These are phyloP conservation scores for Aspergillus versicolor DNA, from an alignment of 2,329 filamentous ascomycete genomes.

Conservation along the genomic window DNA sequence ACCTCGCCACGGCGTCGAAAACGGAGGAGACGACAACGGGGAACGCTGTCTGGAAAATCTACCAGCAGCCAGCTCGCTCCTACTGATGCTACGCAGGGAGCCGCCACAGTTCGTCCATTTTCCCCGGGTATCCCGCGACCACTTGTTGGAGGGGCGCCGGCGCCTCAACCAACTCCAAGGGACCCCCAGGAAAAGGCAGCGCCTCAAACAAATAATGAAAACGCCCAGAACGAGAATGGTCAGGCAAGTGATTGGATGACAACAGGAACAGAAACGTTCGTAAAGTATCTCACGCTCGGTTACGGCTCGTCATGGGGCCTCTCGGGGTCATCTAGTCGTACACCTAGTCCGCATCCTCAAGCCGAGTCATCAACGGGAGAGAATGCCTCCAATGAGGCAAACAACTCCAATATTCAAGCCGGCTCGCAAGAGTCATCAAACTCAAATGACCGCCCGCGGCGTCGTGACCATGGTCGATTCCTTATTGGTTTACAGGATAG, in stretches of 20 bases:
- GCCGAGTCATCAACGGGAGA: constrained; percentile 26
- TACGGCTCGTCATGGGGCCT: constrained; percentile 51
- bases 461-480: constrained; percentile 35
- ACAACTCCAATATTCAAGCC: neutral
- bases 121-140: constrained; percentile 47
- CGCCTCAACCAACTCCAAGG: constrained; percentile 19
- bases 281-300: constrained; percentile 51
- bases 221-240: constrained; percentile 18
- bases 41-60: constrained; percentile 17
- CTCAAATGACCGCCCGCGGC: constrained; percentile 13
- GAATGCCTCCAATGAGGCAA: constrained; percentile 2
- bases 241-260: constrained; percentile 27
- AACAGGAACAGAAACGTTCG: constrained; percentile 45
- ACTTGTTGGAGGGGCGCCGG: constrained; percentile 31
- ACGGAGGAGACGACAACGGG: constrained; percentile 32
- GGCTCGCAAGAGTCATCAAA: neutral
- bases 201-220: constrained; percentile 16
- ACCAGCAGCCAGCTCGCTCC: constrained; percentile 3
- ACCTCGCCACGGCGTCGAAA: constrained; percentile 59
- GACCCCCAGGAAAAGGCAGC: constrained; percentile 12
- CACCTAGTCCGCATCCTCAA: constrained; percentile 24
- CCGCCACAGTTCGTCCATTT: constrained; percentile 24
- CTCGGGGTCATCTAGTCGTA: constrained; percentile 28
- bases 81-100: constrained; percentile 9
- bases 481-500: constrained; percentile 46